A percentile compares a stretch with the other conserved stretches of the same genome.
phyloP scores from a whole-genome alignment of 768 basidiomycete species.

The Tulasnella sp. region DNA sequence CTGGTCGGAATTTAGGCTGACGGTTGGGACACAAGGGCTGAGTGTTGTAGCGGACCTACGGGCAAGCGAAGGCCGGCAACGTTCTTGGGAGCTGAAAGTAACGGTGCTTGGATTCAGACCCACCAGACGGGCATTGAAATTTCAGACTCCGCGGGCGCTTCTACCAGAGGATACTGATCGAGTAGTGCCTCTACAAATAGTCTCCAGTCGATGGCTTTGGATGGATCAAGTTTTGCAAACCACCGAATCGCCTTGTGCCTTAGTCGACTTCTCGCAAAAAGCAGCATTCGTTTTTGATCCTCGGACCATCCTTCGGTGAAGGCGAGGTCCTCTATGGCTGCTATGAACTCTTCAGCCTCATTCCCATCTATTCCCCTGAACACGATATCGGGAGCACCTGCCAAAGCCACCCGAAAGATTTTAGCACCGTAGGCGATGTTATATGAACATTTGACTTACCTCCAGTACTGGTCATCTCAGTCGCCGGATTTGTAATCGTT shows the following conservation, averaged over 20 bases:
- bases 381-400: neutral
- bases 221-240: neutral
- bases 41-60: neutral
- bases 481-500: no score
- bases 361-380: neutral
- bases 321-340: neutral
- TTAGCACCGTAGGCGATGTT: neutral
- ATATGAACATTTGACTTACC: neutral
- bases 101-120: no score
- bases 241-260: neutral
- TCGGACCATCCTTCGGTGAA: neutral
- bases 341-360: neutral
- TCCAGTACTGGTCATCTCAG: neutral
- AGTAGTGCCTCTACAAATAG: neutral
- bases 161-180: neutral
- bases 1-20: neutral
- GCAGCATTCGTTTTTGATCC: neutral
- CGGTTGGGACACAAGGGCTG: neutral
- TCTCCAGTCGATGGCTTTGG: neutral
- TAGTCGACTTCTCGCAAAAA: neutral
- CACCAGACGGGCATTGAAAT: neutral
- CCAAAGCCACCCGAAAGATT: neutral
- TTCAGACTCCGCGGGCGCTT: neutral
- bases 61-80: neutral
- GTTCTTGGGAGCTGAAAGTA: no score